Conservation (phyloP, 2,329 filamentous ascomycete species). For the Ceratocystis eucalypticola region DNA sequence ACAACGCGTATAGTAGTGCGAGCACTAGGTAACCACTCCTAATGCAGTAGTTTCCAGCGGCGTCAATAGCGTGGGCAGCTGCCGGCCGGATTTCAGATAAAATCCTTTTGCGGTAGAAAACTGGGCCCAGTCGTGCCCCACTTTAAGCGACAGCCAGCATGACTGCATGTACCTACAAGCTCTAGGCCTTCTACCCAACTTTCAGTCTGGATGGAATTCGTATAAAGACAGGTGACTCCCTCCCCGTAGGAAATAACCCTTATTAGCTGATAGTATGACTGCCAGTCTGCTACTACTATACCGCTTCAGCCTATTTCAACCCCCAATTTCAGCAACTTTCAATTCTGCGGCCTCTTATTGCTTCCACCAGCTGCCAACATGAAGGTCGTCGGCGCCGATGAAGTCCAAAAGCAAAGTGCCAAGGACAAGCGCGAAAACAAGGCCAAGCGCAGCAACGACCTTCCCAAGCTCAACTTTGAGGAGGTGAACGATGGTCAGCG, state of each 20-base stretch:
- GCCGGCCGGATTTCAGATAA: not conserved
- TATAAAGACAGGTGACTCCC: no score
- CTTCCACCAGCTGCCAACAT: not conserved
- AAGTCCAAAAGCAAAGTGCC: not conserved
- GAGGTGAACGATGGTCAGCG: constrained; percentile 29
- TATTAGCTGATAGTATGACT: no score
- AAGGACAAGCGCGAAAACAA: not conserved
- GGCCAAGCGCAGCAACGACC: not conserved
- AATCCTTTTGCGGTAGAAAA: not conserved
- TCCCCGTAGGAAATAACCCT: no score
- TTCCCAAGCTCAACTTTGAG: constrained; percentile 23
- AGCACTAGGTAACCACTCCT: not conserved
- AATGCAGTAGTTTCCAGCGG: not conserved
- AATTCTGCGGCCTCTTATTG: not conserved
- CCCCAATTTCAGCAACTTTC: not conserved
- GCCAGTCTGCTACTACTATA: not conserved
- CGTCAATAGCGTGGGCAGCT: not conserved
- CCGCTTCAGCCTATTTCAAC: not conserved
- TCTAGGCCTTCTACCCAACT: no score
- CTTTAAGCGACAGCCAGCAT: not conserved
- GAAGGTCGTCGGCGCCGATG: constrained; percentile 4
- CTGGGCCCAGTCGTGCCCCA: not conserved
- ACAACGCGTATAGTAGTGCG: not conserved
- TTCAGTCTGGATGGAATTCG: no score
- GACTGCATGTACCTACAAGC: not conserved